Conservation (phyloP, 768 basidiomycete species). For the Termitomyces eurrhizus region DNA sequence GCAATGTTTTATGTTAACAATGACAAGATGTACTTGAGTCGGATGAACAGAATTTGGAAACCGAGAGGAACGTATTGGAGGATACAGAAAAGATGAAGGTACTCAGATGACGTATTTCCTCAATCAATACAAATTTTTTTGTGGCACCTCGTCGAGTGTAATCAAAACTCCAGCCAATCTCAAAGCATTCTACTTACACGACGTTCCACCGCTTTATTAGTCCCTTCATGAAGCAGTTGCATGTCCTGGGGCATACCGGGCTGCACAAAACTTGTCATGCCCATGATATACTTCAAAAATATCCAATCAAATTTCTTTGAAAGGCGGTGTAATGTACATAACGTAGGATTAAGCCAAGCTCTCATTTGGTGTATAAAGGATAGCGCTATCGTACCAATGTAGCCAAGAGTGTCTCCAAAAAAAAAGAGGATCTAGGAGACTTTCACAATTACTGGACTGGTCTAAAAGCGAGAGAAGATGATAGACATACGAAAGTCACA, state of each 20-base stretch:
- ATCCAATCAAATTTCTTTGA: slow-evolving; percentile 8
- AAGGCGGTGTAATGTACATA: neutral
- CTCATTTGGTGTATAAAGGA: neutral
- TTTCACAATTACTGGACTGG: no score
- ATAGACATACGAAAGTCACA: neutral
- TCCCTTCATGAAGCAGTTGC: slow-evolving; percentile 10
- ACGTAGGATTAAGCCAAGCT: no score
- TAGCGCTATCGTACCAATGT: neutral
- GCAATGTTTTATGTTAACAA: neutral
- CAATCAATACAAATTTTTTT: slow-evolving; percentile 5
- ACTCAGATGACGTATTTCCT: slow-evolving; percentile 2
- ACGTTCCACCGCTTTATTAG: slow-evolving; percentile 7
- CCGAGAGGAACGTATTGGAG: slow-evolving; percentile 5
- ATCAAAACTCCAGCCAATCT: no score
- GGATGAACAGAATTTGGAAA: neutral
- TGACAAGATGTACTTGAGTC: neutral
- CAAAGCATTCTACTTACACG: neutral
- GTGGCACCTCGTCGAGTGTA: neutral
- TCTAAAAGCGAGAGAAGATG: neutral
- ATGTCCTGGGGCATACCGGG: slow-evolving; percentile 4
- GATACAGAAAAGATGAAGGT: slow-evolving; percentile 10
- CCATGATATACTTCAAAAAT: slow-evolving; percentile 6
- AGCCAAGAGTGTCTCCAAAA: neutral
- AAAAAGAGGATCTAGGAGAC: neutral
- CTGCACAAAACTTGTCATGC: neutral